Base-by-base conservation (phyloP, 2,329 filamentous ascomycete species). In the Ophiostoma novo-ulmi region DNA sequence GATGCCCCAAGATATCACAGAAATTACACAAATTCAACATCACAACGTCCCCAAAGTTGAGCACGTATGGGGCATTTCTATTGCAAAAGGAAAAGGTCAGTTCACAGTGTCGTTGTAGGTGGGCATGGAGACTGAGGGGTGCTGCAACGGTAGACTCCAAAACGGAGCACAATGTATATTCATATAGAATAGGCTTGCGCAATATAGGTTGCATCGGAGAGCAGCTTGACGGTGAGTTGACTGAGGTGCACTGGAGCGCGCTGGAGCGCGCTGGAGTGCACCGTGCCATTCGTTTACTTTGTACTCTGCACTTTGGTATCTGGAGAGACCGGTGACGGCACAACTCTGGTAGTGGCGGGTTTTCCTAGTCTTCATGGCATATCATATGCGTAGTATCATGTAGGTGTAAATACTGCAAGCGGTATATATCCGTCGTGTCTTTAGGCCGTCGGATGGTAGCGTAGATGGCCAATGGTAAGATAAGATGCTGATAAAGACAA, bases 181-280 rank as follows among this genome's bases (percentile, higher is more conserved):
- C 11, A 17, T 35, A 63, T 39, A 22, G 35, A 36, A 22, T 65
- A 64, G 7, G 61, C 35, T 64, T 65, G 63, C 63, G 63, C 36
- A 39, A 65, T 65, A 65, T 65, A 65, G 63, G 63, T 65, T 22
- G 36, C 63, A 65, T 65, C 61, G 5, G 35, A 64, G 61, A 39
- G 35, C 58, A 31, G 11, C 26, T 63, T 48, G 44, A 7, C 44
- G 20, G 17, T 48, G 44, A 48, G 17, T 20, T 17, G 17, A n/a
- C 44, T n/a, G 6, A 48, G 4, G 5, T 20, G 3, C 44, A 31
- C 31, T 26, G 26, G 26, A 48, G 41, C 41, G 3, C 44, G 3
- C 31, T 48, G 17, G 38, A 39, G 11, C 38, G 38, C 10, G 3
- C 31, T 31, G 31, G 44, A n/a, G 17, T 48, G 52, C 52, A 58